A percentile compares a stretch with the other conserved stretches of the same genome.
phyloP scores from a whole-genome alignment of 2,329 filamentous ascomycete species.

The Colletotrichum agaves region DNA sequence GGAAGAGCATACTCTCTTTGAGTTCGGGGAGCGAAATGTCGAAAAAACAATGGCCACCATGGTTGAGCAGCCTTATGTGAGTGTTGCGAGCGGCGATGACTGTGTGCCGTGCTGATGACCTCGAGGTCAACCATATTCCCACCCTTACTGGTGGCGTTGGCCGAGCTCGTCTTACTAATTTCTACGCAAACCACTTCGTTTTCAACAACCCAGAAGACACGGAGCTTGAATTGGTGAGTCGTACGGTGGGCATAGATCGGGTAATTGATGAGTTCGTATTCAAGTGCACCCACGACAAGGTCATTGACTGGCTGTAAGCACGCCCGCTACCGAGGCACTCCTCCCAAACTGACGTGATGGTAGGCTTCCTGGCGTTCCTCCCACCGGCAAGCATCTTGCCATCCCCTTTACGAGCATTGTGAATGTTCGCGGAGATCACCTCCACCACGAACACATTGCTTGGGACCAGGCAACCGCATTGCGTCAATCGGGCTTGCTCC shows the following conservation, averaged over 20 bases:
- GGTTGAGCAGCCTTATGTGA: slow-evolving; percentile 83
- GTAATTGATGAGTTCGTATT: slow-evolving; percentile 78
- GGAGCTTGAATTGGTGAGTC: slow-evolving; percentile 73
- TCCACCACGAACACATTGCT: slow-evolving; percentile 74
- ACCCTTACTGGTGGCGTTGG: slow-evolving; percentile 76
- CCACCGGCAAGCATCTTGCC: slow-evolving; percentile 62
- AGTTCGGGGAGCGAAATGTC: slow-evolving; percentile 76
- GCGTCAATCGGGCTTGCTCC: slow-evolving; percentile 66
- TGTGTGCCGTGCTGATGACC: neutral
- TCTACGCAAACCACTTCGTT: slow-evolving; percentile 81
- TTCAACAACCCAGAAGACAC: slow-evolving; percentile 77
- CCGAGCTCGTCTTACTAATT: slow-evolving; percentile 68
- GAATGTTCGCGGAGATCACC: slow-evolving; percentile 69
- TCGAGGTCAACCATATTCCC: slow-evolving; percentile 33
- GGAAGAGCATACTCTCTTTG: slow-evolving; percentile 80
- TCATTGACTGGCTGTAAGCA: slow-evolving; percentile 76
- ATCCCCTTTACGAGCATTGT: slow-evolving; percentile 72
- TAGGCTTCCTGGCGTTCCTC: slow-evolving; percentile 64
- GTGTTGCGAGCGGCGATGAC: neutral
- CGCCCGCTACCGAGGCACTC: neutral
- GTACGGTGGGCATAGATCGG: slow-evolving; percentile 77
- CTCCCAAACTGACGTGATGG: neutral
- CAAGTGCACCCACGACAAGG: slow-evolving; percentile 69
- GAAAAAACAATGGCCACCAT: slow-evolving; percentile 83
- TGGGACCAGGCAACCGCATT: slow-evolving; percentile 76